Evolutionary conservation across 176 grass and related monocot genomes (phyloP).

Genomic region (Bolboschoenus planiculmis): DNA sequence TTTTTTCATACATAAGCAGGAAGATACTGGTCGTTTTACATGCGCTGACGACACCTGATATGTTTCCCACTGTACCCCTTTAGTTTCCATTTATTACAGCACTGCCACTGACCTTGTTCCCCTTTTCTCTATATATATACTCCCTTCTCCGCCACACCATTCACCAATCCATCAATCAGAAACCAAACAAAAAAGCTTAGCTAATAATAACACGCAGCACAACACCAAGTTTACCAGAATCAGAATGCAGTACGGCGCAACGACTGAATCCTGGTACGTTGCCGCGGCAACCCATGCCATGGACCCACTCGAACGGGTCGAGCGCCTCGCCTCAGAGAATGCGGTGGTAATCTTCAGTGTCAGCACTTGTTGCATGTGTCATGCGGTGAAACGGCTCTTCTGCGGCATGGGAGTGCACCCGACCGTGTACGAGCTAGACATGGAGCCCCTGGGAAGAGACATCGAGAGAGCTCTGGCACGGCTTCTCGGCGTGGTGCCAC

Average conservation of each 20-base stretch:
- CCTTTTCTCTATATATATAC: constrained; percentile 49
- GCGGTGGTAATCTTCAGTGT: constrained; percentile 98
- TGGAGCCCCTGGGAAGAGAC: constrained; percentile 61
- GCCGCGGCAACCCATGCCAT: constrained; percentile 25
- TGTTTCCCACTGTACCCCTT: constrained; percentile 23
- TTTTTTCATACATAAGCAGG: background rate
- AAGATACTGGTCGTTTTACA: background rate
- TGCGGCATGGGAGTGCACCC: constrained; percentile 97
- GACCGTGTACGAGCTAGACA: constrained; percentile 87
- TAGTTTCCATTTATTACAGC: constrained; percentile 18
- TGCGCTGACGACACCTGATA: constrained; percentile 24
- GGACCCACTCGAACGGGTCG: constrained; percentile 61
- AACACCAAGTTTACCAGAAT: background rate
- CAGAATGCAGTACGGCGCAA: constrained; percentile 83
- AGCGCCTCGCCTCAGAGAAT: constrained; percentile 77
- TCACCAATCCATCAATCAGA: background rate
- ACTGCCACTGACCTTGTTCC: constrained; percentile 1
- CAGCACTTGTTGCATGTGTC: constrained; percentile 99
- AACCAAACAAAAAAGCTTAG: no score
- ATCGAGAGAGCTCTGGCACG: constrained; percentile 70
- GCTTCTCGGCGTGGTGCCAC: constrained; percentile 37
- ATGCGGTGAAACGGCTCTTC: constrained; percentile 98
- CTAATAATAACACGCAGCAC: no score
- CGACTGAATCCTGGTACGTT: constrained; percentile 73
- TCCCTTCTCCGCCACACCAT: background rate